Base-by-base conservation (phyloP, 805 yeast genomes). In the Yarrowia bubula region DNA sequence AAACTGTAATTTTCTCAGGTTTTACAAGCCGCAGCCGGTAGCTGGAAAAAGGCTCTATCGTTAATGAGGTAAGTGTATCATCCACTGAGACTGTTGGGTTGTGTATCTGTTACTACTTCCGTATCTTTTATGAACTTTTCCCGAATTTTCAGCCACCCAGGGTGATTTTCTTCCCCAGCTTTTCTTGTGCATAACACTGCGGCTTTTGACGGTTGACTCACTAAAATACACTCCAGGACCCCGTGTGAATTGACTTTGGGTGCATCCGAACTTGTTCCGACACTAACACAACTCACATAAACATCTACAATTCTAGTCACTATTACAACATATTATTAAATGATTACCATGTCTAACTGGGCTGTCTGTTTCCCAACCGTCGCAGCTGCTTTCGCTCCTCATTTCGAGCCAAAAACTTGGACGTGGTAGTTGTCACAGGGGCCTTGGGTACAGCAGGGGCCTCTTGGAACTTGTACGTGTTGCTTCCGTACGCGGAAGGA, bases 361-460 rank as follows among this genome's bases (percentile, higher is more conserved):
- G 61, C 61, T 55, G 61, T 31, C 61, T 22, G 51, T 58, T 42
- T n/a, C 64, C 64, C 39, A 43, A 18, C 13, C 64, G 50, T 15
- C 64, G 39, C 41, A 58, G 33, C 18, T 58, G 64, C 64, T 58
- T 58, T 11, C 64, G 32, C 43, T 58, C 64, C 43, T 58, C 64
- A 35, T 58, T 58, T 4, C 64, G 51, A 4, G 64, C 64, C 42
- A 58, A n/a, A 22, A 58, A 58, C 64, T 43, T 58, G 64, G 64
- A 58, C 3, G 64, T 58, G 51, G 51, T n/a, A 11, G 51, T 43
- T 8, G 64, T 58, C 43, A 58, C 64, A 33, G 64, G 64, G n/a
- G 64, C 32, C 41, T 44, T 43, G 33, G 64, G 64, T 10, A 37
- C 64, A 14, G 64, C 51, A 11, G 64, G 51, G 8, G 64, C 64